Percentiles rank a stretch among this genome's conserved stretches.
phyloP scores from a whole-genome alignment of 306 rosid genomes.

The Vigna reflexopilosa region DNA sequence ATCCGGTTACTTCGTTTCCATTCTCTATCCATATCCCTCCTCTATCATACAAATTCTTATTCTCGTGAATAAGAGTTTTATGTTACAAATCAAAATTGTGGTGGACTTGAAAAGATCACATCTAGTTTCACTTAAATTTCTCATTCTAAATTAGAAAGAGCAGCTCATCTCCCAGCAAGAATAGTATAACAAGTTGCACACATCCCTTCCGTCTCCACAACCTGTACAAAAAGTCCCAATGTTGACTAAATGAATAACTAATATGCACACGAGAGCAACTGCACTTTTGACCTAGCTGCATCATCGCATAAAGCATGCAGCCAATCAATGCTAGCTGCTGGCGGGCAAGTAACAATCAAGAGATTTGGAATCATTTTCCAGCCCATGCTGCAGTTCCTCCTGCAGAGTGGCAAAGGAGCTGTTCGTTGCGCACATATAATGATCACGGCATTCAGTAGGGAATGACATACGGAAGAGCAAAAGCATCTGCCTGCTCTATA shows the following conservation, averaged over 20 bases:
- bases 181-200: slow-evolving; percentile 60
- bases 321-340: slow-evolving; percentile 46
- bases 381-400: slow-evolving; percentile 45
- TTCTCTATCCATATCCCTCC: slow-evolving; percentile 52
- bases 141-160: slow-evolving; percentile 61
- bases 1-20: slow-evolving; percentile 49
- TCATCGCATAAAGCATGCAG: slow-evolving; percentile 41
- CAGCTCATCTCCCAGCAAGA: slow-evolving; percentile 56
- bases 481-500: slow-evolving; percentile 67
- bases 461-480: slow-evolving; percentile 87
- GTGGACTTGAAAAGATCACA: slow-evolving; percentile 79
- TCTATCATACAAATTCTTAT: slow-evolving; percentile 52
- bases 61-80: slow-evolving; percentile 67
- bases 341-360: slow-evolving; percentile 45
- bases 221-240: slow-evolving; percentile 46
- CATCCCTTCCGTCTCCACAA: slow-evolving; percentile 49
- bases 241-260: slow-evolving; percentile 52
- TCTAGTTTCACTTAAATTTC: slow-evolving; percentile 69
- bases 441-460: slow-evolving; percentile 67
- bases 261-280: slow-evolving; percentile 38
- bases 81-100: slow-evolving; percentile 98
- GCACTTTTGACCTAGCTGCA: slow-evolving; percentile 44
- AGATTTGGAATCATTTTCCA: slow-evolving; percentile 44
- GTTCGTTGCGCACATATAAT: slow-evolving; percentile 42
- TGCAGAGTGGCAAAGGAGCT: slow-evolving; percentile 41